Base-by-base conservation (phyloP, 1,284 basidiomycete species). In the Boletus semigastroideus region DNA sequence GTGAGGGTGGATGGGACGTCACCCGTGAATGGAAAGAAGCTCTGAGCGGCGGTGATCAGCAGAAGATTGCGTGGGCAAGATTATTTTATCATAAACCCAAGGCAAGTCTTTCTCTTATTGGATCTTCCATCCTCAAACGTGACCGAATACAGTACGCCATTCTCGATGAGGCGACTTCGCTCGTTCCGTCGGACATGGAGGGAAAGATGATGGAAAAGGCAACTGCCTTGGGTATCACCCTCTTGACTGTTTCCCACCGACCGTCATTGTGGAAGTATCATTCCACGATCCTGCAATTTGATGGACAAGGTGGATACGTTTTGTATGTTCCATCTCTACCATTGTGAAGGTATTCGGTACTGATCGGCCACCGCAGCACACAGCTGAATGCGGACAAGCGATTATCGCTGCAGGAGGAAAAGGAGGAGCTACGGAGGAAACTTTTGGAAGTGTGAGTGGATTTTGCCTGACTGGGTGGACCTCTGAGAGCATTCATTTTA, bases 251-350 rank as follows among this genome's bases (percentile, higher is more conserved):
- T 40, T 94, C 90, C 20, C 93, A 96, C 72, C 84, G 92, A 14
- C 92, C 94, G 12, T 94, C 91, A 34, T 72, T 98, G 58, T 98
- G 94, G 94, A 93, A 94, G 68, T 94, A 97, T 68, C 95, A 99
- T 71, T 83, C 86, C 25, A 87, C 90, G 69, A 94, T 98, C 53
- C 73, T 98, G 54, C 94, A 95, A 64, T 94, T 92, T 65, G 88
- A 91, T 61, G 88, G 87, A 3, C 84, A 87, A 65, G 90, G 89
- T 30, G 86, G 87, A 61, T 92, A 92, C 68, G 81, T 90, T 14
- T 92, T 98, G 86, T 92, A 63, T 58, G 89, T 79, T 17, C 25
- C 33, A 41, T 47, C 59, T 45, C 40, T 47, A 37, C 42, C 37
- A 31, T 36, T 34, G 40, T 25, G 38, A 14, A 22, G 17, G 17